These are phyloP conservation scores for Penicillium paneum DNA, from an alignment of 2,329 filamentous ascomycete genomes.

Conservation along the genomic window DNA sequence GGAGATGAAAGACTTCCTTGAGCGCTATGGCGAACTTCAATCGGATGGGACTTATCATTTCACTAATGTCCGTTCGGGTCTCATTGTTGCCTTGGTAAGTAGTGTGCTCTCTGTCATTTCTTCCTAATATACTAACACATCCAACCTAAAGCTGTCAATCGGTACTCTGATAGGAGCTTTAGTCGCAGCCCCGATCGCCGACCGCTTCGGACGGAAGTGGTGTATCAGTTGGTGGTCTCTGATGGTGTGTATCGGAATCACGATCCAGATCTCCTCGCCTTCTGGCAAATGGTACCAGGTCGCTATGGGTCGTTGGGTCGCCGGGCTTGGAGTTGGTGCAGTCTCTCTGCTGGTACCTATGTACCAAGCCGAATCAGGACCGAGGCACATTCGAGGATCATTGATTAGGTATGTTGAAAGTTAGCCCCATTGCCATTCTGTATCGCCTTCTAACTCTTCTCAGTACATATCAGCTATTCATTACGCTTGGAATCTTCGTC, in stretches of 20 bases:
- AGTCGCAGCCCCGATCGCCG: slow-evolving; percentile 40
- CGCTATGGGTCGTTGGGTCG: slow-evolving; percentile 42
- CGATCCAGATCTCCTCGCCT: slow-evolving; percentile 43
- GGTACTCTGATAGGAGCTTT: slow-evolving; percentile 46
- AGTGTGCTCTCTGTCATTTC: not conserved
- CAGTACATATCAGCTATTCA: slow-evolving; percentile 48
- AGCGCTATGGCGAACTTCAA: slow-evolving; percentile 35
- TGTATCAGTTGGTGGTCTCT: slow-evolving; percentile 42
- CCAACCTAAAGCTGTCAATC: slow-evolving; percentile 36
- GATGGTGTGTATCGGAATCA: slow-evolving; percentile 40
- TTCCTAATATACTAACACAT: not conserved
- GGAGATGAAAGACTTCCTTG: slow-evolving; percentile 41
- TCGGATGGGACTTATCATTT: slow-evolving; percentile 35
- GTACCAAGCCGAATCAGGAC: slow-evolving; percentile 46
- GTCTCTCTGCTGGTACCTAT: slow-evolving; percentile 45
- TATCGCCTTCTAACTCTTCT: not conserved
- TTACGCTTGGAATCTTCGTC: slow-evolving; percentile 47
- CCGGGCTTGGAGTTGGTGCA: slow-evolving; percentile 45
- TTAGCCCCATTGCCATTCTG: too few species aligned
- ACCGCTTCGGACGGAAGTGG: slow-evolving; percentile 43
- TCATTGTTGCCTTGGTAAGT: slow-evolving; percentile 43
- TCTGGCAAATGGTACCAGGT: slow-evolving; percentile 41
- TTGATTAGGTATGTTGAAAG: slow-evolving; percentile 34
- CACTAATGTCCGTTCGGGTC: slow-evolving; percentile 41
- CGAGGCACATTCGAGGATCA: slow-evolving; percentile 46